phyloP scores from a whole-genome alignment of 2,329 filamentous ascomycete species.

The Paraphaeosphaeria sporulosa region DNA sequence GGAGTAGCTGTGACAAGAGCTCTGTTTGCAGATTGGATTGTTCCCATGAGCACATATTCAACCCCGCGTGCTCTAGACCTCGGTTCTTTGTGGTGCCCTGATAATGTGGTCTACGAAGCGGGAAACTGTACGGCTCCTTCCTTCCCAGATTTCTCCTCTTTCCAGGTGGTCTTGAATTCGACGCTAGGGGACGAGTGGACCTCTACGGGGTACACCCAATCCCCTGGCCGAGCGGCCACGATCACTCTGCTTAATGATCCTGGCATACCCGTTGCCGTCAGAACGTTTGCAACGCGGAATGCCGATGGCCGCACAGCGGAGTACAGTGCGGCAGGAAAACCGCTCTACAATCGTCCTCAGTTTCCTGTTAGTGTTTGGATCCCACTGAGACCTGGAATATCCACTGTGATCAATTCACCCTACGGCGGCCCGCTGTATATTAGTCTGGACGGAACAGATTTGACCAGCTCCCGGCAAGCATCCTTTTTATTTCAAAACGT shows the following conservation, averaged over 20 bases:
- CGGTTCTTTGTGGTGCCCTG: constrained; percentile 1
- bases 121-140: not conserved
- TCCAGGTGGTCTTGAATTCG: not conserved
- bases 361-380: constrained; percentile 7
- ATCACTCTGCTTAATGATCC: not conserved
- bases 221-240: not conserved
- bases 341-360: constrained; percentile 7
- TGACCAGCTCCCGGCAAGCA: constrained; percentile 3
- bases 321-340: not conserved
- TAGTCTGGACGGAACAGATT: not conserved
- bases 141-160: not conserved
- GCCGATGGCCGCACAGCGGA: constrained; percentile 8
- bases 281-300: constrained; percentile 1
- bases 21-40: constrained; percentile 6
- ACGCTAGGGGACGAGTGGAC: constrained; percentile 4
- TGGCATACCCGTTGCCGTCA: constrained; percentile 2
- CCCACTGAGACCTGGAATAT: constrained; percentile 1
- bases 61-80: not conserved
- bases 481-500: not conserved
- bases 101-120: not conserved
- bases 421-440: constrained; percentile 7
- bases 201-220: not conserved
- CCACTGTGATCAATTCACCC: not conserved
- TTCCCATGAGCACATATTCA: not conserved
- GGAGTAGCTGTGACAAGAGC: constrained; percentile 5